Evolutionary conservation across 2,329 filamentous ascomycete species (phyloP), one percentile per base, ranked within the genome.

Genomic region (Cladosporium halotolerans): DNA sequence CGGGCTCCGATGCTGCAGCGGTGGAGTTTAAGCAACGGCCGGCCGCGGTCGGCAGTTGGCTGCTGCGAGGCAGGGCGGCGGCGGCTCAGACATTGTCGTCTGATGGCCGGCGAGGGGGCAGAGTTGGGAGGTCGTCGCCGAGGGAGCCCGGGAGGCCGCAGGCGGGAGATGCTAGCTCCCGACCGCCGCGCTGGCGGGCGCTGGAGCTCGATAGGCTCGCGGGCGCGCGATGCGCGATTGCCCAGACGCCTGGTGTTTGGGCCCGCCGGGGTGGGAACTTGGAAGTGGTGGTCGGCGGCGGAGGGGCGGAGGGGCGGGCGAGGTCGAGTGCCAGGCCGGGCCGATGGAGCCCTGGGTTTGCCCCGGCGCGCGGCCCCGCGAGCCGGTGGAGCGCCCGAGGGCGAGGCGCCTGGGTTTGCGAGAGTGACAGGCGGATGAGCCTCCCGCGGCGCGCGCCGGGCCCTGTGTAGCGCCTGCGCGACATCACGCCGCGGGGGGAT

Each of bases 201-300:
- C 38, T 19, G 19, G 4, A 40, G 40, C 28, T 50, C 39, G 36
- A 43, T 50, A 43, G 48, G 32, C 48, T 44, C 40, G 31, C 11
- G 18, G 14, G 38, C 19, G 19, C 16, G 23, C 23, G 23, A 28
- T 28, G 23, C 23, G 23, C 23, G 23, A 41, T 41, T 41, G 46
- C 46, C 46, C 46, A 49, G 46, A 13, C 36, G 46, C 36, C 46
- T 49, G 46, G 46, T 49, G 23, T 18, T 39, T 33, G 45, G 45
- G 34, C 34, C 16, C 45, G 45, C 34, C 34, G 34, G 23, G 23
- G 23, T 28, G 23, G 23, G 33, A 36, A 3, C 16, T 3, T 18
- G 16, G 16, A 5, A 28, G 23, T 28, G 23, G n/a, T 14, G 34
- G 10, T 38, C 4, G 5, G 41, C 48, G 40, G 48, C 39, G 38